These are phyloP conservation scores for Hypomyces rosellus DNA, from an alignment of 2,329 filamentous ascomycete genomes.

Conservation along the genomic window DNA sequence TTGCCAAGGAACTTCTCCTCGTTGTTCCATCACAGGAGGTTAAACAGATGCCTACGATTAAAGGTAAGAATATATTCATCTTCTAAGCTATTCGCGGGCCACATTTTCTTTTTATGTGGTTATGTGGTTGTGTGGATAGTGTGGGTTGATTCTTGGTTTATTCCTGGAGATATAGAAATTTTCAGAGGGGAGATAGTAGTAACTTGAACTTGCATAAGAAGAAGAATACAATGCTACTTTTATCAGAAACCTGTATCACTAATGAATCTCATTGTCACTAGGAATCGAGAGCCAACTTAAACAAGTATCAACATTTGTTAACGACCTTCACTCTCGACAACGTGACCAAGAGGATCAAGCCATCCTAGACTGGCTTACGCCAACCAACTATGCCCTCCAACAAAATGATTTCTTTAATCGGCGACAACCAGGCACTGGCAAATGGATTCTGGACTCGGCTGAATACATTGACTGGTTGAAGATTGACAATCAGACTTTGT, in stretches of 20 bases:
- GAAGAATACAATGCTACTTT: too few species aligned
- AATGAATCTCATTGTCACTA: too few species aligned
- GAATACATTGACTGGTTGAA: background rate
- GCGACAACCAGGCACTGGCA: background rate
- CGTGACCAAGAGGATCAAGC: background rate
- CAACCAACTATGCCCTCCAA: background rate
- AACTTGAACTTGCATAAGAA: too few species aligned
- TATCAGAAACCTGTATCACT: too few species aligned
- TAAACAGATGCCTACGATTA: background rate
- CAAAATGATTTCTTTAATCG: background rate
- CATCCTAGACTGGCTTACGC: background rate
- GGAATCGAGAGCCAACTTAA: too few species aligned
- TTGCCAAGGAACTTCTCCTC: conserved; percentile 16
- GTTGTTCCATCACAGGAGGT: background rate
- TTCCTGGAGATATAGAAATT: too few species aligned
- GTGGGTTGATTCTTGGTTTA: background rate
- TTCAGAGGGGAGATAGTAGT: too few species aligned
- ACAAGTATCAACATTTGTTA: too few species aligned
- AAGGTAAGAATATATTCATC: background rate
- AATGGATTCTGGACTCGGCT: background rate
- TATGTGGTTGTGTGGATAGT: background rate
- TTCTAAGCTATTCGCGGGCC: background rate
- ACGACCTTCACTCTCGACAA: too few species aligned
- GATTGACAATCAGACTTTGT: background rate
- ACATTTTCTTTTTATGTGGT: background rate